These are phyloP conservation scores for Coemansia javaensis DNA, from an alignment of 192 early-diverging fungal species.

Conservation along the genomic window DNA sequence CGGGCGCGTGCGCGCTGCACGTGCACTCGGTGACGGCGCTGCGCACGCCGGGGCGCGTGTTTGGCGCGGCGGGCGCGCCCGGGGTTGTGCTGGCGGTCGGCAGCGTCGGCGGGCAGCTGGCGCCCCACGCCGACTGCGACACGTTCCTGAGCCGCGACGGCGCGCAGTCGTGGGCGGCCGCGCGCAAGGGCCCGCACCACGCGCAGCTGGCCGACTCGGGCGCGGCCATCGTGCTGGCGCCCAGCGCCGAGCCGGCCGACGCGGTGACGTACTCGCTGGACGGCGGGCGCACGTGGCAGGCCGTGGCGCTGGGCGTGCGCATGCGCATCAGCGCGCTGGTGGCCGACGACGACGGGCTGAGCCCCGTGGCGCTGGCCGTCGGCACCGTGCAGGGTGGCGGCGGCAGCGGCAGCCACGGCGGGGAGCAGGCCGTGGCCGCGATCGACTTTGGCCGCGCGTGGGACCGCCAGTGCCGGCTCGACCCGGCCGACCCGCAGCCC, in stretches of 20 bases:
- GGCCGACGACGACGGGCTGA: slow-evolving; percentile 76
- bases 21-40: slow-evolving; percentile 76
- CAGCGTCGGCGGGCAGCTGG: slow-evolving; percentile 68
- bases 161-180: slow-evolving; percentile 70
- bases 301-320: slow-evolving; percentile 40
- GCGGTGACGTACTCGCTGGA: slow-evolving; percentile 72
- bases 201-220: slow-evolving; percentile 86
- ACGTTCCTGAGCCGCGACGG: slow-evolving; percentile 84
- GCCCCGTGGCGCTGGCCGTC: slow-evolving; percentile 64
- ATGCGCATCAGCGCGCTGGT: slow-evolving; percentile 65
- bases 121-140: slow-evolving; percentile 70
- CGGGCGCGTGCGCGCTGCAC: slow-evolving; percentile 72
- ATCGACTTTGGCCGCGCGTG: slow-evolving; percentile 65
- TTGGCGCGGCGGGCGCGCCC: slow-evolving; percentile 65
- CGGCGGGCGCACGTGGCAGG: slow-evolving; percentile 69
- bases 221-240: slow-evolving; percentile 65
- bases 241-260: slow-evolving; percentile 54
- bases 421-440: slow-evolving; percentile 53
- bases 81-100: slow-evolving; percentile 92
- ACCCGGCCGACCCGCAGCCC: slow-evolving; percentile 53
- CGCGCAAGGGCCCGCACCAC: slow-evolving; percentile 66
- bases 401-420: slow-evolving; percentile 16
- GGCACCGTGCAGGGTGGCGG: slow-evolving; percentile 36
- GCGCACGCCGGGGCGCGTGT: slow-evolving; percentile 65
- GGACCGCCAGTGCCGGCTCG: slow-evolving; percentile 61